Percentiles rank a stretch among this genome's conserved stretches.
phyloP scores from a whole-genome alignment of 1,139 yeast species.

The Sugiyamaella japonica region DNA sequence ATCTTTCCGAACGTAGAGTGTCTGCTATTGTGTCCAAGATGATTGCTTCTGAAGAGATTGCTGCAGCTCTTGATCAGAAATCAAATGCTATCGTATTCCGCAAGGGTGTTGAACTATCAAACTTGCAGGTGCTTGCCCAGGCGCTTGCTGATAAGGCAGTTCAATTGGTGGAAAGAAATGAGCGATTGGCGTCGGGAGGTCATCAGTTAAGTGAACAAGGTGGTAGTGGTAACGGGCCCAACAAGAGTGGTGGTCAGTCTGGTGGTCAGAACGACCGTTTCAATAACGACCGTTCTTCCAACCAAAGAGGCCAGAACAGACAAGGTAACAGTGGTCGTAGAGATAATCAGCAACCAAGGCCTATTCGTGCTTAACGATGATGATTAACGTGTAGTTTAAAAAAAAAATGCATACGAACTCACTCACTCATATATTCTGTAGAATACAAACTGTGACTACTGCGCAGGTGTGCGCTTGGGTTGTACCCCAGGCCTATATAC shows the following conservation, averaged over 20 bases:
- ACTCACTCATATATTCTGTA: not conserved
- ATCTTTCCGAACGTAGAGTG: constrained; percentile 57
- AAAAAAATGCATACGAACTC: constrained; percentile 3
- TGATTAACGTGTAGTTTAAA: constrained; percentile 11
- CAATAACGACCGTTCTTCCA: constrained; percentile 16
- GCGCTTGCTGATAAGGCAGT: constrained; percentile 84
- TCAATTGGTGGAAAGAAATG: constrained; percentile 80
- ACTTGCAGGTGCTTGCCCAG: constrained; percentile 85
- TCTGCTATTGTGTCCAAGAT: constrained; percentile 66
- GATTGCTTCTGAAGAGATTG: constrained; percentile 74
- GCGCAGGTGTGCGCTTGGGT: not conserved
- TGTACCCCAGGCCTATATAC: not conserved
- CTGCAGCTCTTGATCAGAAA: constrained; percentile 63
- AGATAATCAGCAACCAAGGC: constrained; percentile 23
- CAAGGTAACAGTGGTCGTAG: constrained; percentile 20
- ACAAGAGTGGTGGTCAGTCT: constrained; percentile 21
- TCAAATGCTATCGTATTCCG: constrained; percentile 59
- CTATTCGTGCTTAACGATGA: constrained; percentile 22
- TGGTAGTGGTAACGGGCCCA: constrained; percentile 17
- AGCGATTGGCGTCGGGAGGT: constrained; percentile 77
- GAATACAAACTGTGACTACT: not conserved
- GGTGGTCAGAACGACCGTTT: constrained; percentile 16
- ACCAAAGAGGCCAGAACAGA: constrained; percentile 20
- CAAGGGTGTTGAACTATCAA: constrained; percentile 77
- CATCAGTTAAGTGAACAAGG: constrained; percentile 43